These are phyloP conservation scores for Yamadazyma siamensis DNA, from an alignment of 1,139 yeast species.

Conservation along the genomic window DNA sequence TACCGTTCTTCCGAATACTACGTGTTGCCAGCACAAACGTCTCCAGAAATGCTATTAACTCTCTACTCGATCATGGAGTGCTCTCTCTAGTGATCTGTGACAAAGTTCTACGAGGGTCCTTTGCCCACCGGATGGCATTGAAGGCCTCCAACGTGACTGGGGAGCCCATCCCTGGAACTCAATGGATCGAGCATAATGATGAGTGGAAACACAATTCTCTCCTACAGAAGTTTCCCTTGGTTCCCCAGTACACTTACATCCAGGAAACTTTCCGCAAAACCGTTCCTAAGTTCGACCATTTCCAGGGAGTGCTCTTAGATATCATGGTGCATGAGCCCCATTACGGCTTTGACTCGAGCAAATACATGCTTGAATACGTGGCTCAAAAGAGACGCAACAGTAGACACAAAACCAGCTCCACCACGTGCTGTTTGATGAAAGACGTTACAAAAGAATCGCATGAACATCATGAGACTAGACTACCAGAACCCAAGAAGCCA, in stretches of 20 bases:
- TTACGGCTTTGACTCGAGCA: slow-evolving; percentile 5
- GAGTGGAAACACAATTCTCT: slow-evolving; percentile 11
- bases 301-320: slow-evolving; percentile 16
- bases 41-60: slow-evolving; percentile 17
- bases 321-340: slow-evolving; percentile 16
- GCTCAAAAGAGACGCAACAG: slow-evolving; percentile 6
- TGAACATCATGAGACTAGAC: neutral
- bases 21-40: slow-evolving; percentile 25
- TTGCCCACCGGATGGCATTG: slow-evolving; percentile 5
- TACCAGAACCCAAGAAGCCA: neutral
- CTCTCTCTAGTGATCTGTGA: slow-evolving; percentile 22
- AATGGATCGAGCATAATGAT: slow-evolving; percentile 19
- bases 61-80: slow-evolving; percentile 14
- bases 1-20: slow-evolving; percentile 22
- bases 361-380: slow-evolving; percentile 7
- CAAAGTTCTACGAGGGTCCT: slow-evolving; percentile 5
- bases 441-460: slow-evolving; percentile 5
- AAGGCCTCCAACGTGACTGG: slow-evolving; percentile 14
- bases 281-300: slow-evolving; percentile 2
- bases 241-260: slow-evolving; percentile 22
- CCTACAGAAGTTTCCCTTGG: slow-evolving; percentile 23
- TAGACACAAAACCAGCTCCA: slow-evolving; percentile 3
- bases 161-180: slow-evolving; percentile 14
- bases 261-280: slow-evolving; percentile 7
- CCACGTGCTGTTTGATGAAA: slow-evolving; percentile 6